Conservation (phyloP, 371 early-diverging fungal species). For the Rhizopus microsporus region DNA sequence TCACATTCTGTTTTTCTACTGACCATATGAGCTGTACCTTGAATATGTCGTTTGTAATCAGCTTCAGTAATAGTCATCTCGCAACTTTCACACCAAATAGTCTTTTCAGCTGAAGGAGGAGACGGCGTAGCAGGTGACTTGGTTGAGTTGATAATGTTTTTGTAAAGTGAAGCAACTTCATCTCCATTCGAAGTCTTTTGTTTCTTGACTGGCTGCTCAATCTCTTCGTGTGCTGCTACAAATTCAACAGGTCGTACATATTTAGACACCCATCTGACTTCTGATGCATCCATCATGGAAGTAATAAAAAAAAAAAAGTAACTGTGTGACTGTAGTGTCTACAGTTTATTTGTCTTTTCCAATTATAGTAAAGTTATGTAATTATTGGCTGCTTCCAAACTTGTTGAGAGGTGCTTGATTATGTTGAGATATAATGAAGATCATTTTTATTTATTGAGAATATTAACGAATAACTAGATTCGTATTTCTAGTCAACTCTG, state of each 20-base stretch:
- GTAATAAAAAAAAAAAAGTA: slow-evolving; percentile 4
- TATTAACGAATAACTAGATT: no score
- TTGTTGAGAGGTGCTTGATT: no score
- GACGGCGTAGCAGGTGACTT: not conserved
- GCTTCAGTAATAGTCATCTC: slow-evolving; percentile 17
- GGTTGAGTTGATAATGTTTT: slow-evolving; percentile 4
- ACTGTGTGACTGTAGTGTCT: not conserved
- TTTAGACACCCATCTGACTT: not conserved
- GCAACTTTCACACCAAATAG: slow-evolving; percentile 29
- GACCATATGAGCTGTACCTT: slow-evolving; percentile 39
- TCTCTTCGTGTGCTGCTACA: not conserved
- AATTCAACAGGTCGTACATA: slow-evolving; percentile 17
- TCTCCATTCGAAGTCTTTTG: slow-evolving; percentile 8
- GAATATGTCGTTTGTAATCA: slow-evolving; percentile 25
- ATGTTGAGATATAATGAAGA: no score
- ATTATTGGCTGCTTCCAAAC: no score
- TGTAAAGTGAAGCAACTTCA: slow-evolving; percentile 17
- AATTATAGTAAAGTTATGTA: no score
- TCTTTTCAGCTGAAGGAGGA: not conserved
- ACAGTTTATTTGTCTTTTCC: no score
- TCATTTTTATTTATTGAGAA: no score
- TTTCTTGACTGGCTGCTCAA: not conserved
- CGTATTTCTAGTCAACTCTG: no score
- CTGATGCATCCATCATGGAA: not conserved
- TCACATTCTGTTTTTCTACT: slow-evolving; percentile 8